These are phyloP conservation scores for Imleria badia DNA, from an alignment of 768 basidiomycete species.

Conservation along the genomic window DNA sequence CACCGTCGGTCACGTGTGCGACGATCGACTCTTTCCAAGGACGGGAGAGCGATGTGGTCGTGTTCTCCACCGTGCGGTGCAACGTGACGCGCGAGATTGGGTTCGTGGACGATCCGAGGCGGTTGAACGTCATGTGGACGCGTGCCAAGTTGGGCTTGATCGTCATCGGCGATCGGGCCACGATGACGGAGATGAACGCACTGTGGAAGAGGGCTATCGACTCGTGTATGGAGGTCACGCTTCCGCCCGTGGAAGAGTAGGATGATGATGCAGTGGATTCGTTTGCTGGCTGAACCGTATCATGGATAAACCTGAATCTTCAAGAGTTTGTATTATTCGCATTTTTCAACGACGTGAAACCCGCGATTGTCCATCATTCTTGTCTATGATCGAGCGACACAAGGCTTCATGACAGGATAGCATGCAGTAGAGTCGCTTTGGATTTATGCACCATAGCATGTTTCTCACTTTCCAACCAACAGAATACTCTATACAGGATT, in stretches of 20 bases:
- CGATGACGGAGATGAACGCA: slow-evolving; percentile 41
- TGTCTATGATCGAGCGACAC: too few species aligned
- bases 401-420: too few species aligned
- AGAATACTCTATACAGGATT: too few species aligned
- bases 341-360: too few species aligned
- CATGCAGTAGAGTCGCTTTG: too few species aligned
- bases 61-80: slow-evolving; percentile 64
- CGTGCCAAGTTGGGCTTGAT: slow-evolving; percentile 57
- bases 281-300: too few species aligned
- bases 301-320: too few species aligned
- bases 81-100: slow-evolving; percentile 62
- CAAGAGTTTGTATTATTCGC: too few species aligned
- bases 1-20: slow-evolving; percentile 19
- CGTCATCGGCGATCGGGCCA: slow-evolving; percentile 56
- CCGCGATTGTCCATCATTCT: too few species aligned
- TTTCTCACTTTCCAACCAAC: too few species aligned
- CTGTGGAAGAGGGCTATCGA: slow-evolving; percentile 54
- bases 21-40: slow-evolving; percentile 56
- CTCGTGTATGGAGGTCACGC: slow-evolving; percentile 29
- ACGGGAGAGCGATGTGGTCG: slow-evolving; percentile 63
- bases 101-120: slow-evolving; percentile 62
- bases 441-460: too few species aligned
- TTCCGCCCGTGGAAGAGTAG: slow-evolving; percentile 11
- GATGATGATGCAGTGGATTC: too few species aligned
- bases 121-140: slow-evolving; percentile 67